Conservation (phyloP, 768 basidiomycete genomes). For the Rhodotorula babjevae region DNA sequence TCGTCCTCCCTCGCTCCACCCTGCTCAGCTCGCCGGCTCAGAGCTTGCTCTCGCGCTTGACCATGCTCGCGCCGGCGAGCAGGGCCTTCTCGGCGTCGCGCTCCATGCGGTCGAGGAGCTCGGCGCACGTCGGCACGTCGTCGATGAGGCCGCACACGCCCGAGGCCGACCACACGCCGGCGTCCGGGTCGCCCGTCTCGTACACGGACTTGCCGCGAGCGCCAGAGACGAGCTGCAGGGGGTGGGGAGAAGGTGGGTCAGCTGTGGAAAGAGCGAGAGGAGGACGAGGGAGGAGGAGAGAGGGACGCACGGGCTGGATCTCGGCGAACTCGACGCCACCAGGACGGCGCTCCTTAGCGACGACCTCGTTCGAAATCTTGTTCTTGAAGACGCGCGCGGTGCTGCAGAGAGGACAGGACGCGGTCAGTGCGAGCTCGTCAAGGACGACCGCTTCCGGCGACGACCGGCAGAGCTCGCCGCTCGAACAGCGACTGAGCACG, state of each 20-base stretch:
- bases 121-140: constrained; percentile 77
- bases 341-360: constrained; percentile 70
- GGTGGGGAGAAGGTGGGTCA: not conserved
- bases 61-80: constrained; percentile 10
- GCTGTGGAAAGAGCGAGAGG: too few species aligned
- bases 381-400: constrained; percentile 42
- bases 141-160: constrained; percentile 55
- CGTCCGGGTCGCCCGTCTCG: constrained; percentile 65
- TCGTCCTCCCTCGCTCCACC: too few species aligned
- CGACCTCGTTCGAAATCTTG: constrained; percentile 67
- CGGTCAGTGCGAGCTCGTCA: too few species aligned
- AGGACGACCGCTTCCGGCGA: too few species aligned
- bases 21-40: not conserved
- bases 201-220: constrained; percentile 53
- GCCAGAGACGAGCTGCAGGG: constrained; percentile 53
- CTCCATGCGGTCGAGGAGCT: constrained; percentile 64
- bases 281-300: not conserved
- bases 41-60: constrained; percentile 23
- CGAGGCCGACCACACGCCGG: constrained; percentile 67
- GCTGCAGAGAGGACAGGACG: not conserved
- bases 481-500: too few species aligned
- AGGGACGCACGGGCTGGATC: constrained; percentile 25
- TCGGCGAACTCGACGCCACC: constrained; percentile 78
- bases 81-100: constrained; percentile 59
- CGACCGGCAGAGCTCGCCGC: too few species aligned